Conservation (phyloP, 768 basidiomycete species). For the Punctularia strigosozonata region DNA sequence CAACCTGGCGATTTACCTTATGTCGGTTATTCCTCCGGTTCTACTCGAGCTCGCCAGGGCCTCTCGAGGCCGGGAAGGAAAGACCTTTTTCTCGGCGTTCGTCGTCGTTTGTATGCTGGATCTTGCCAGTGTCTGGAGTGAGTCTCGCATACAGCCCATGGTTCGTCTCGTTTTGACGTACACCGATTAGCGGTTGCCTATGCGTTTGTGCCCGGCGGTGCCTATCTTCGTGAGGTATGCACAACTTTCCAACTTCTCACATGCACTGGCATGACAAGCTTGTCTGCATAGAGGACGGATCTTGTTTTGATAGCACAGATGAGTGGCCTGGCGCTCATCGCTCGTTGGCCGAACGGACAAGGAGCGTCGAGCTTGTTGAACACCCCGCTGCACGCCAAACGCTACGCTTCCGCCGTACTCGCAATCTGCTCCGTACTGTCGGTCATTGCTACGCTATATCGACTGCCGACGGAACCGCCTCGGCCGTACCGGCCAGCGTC, state of each 20-base stretch:
- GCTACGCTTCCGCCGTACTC: conserved; percentile 10
- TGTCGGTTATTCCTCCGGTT: conserved; percentile 47
- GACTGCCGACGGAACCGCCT: conserved; percentile 36
- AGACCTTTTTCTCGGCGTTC: conserved; percentile 45
- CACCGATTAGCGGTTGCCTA: conserved; percentile 88
- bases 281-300: not conserved
- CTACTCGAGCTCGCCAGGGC: conserved; percentile 40
- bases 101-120: conserved; percentile 49
- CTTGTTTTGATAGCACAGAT: conserved; percentile 45
- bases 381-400: conserved; percentile 2
- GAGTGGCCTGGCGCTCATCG: conserved; percentile 34
- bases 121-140: conserved; percentile 66
- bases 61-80: conserved; percentile 26
- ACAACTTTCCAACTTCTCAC: conserved; percentile 49
- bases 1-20: conserved; percentile 47
- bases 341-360: conserved; percentile 32
- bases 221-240: conserved; percentile 62
- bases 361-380: no score
- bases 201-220: conserved; percentile 79
- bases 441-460: conserved; percentile 40
- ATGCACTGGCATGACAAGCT: not conserved
- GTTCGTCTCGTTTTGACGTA: no score
- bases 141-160: no score
- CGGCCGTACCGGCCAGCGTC: conserved; percentile 51
- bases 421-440: conserved; percentile 21